These are phyloP conservation scores for Scenedesmus sp. DNA, from an alignment of 163 green algal species.

Conservation along the genomic window DNA sequence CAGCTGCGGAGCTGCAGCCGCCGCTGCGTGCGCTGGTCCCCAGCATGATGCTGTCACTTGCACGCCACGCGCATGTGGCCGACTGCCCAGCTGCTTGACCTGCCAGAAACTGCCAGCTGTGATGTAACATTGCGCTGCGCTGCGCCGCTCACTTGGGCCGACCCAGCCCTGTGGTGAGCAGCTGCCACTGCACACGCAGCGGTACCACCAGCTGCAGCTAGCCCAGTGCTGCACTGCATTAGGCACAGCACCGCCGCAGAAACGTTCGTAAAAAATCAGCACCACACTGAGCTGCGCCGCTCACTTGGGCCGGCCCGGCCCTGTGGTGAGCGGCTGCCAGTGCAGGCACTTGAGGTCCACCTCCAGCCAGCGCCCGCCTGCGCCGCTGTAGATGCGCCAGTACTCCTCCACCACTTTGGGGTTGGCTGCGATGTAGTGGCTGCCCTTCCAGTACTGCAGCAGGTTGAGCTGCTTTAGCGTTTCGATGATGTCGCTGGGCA, in stretches of 20 bases:
- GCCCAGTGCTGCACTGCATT: neutral
- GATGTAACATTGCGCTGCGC: neutral
- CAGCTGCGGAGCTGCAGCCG: no score
- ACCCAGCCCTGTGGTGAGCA: neutral
- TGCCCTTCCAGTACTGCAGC: constrained; percentile 85
- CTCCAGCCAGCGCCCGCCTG: constrained; percentile 68
- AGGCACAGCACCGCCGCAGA: no score
- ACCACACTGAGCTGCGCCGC: neutral
- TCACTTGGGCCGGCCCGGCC: neutral
- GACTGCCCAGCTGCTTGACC: no score
- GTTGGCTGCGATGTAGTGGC: constrained; percentile 62
- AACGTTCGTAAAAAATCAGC: no score
- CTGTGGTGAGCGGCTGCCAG: constrained; percentile 73
- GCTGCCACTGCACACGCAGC: neutral
- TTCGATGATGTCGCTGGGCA: constrained; percentile 89
- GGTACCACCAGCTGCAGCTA: neutral
- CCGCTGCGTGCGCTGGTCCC: no score
- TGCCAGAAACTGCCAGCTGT: no score
- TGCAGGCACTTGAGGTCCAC: constrained; percentile 83
- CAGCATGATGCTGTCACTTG: no score
- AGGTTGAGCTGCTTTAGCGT: constrained; percentile 88
- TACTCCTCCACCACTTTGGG: constrained; percentile 76
- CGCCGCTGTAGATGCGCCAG: constrained; percentile 55
- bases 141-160: neutral
- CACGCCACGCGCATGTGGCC: no score